Base-by-base conservation (phyloP, 163 green algal species). In the Volvox carteri region DNA sequence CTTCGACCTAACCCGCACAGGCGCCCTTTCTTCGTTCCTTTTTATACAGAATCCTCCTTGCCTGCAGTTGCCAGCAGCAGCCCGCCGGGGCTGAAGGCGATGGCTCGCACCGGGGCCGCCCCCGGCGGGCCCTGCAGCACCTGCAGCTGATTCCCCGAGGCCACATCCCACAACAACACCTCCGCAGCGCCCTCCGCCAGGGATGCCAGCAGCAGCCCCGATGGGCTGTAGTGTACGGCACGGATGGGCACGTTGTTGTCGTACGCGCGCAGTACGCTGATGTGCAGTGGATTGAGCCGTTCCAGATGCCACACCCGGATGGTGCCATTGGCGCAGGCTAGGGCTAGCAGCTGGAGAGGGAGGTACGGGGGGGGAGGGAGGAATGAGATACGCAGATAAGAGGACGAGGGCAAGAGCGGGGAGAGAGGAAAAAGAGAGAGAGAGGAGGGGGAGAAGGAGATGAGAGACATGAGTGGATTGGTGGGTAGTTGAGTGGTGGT, bases 121-220 rank as follows among this genome's bases (percentile, higher is more conserved):
- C 48, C 48, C 33, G 67, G 33, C 48, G 37, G 21, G 0, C 44
- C 62, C 46, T n/a, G 28, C 48, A 78, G 42, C 67, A 52, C 48
- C 81, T 88, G 81, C 48, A 42, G 35, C 67, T 80, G 67, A 0
- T 78, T 1, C 7, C 81, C 81, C 30, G 30, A 79, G 48, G 33
- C 81, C 67, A 80, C 67, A 11, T 88, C 81, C 81, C 81, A 88
- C 67, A 88, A 67, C 67, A 44, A 33, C 81, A 88, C 81, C 67
- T 88, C 81, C 16, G n/a, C 6, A 3, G n/a, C 37, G 33, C 81
- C 81, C 67, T 88, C 81, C 33, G 42, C 81, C 48, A 80, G 9
- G 14, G 67, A 72, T 0, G 81, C 81, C 67, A 88, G 67, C 67
- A 88, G 67, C 48, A 88, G 67, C 35, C 81, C 81, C 41, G 60